These are phyloP conservation scores for Crepidotus variabilis DNA, from an alignment of 768 basidiomycete genomes.

Conservation along the genomic window DNA sequence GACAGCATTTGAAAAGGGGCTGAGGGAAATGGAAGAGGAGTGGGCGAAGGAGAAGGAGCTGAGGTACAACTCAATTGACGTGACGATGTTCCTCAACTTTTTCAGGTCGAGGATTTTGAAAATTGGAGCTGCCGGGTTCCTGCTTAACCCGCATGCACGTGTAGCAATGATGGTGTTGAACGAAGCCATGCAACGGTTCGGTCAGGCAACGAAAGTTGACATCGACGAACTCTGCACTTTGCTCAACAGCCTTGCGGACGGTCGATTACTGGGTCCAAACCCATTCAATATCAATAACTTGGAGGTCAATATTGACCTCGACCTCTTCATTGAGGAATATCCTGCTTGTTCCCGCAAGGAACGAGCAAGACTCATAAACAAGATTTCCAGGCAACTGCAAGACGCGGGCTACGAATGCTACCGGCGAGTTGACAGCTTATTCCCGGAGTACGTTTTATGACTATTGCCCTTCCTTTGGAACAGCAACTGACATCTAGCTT, in stretches of 20 bases:
- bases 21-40: not conserved
- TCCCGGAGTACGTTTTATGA: not conserved
- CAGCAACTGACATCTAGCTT: not conserved
- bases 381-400: not conserved
- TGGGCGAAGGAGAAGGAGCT: not conserved
- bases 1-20: not conserved
- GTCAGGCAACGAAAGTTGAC: not conserved
- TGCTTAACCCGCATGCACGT: not conserved
- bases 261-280: not conserved
- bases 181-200: not conserved
- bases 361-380: not conserved
- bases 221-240: not conserved
- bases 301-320: not conserved
- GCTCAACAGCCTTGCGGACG: not conserved
- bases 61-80: not conserved
- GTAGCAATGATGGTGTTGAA: not conserved
- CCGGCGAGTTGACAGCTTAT: not conserved
- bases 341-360: not conserved
- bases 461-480: not conserved
- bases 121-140: not conserved
- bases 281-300: not conserved
- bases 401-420: not conserved
- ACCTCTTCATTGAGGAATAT: not conserved
- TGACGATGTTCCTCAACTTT: not conserved
- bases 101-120: not conserved